phyloP scores from a whole-genome alignment of 2,329 filamentous ascomycete genomes.

The Aspergillus arachidicola region DNA sequence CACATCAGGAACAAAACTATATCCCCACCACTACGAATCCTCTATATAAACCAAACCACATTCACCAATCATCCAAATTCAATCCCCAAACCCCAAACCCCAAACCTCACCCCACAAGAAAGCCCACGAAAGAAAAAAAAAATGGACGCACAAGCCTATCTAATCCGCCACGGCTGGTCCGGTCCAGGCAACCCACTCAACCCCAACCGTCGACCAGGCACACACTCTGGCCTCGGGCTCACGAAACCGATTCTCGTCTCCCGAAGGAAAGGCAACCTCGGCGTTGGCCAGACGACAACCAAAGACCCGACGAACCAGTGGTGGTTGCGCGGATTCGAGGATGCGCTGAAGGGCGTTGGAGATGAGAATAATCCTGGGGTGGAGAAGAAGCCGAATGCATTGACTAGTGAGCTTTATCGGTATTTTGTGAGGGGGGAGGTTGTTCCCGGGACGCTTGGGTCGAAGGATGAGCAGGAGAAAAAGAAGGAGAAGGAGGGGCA shows the following conservation, averaged over 20 bases:
- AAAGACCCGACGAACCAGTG: constrained; percentile 75
- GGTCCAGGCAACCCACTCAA: constrained; percentile 88
- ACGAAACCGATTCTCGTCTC: constrained; percentile 80
- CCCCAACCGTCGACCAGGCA: constrained; percentile 53
- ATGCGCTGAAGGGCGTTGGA: constrained; percentile 77
- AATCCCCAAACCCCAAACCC: no score
- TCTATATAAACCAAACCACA: not conserved
- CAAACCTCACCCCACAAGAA: not conserved
- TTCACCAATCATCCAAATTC: not conserved
- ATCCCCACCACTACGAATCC: not conserved
- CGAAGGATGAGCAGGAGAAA: not conserved
- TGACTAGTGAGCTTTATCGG: constrained; percentile 66
- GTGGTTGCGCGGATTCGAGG: constrained; percentile 96
- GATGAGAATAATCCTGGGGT: constrained; percentile 62
- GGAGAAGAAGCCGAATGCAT: constrained; percentile 49
- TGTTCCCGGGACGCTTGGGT: constrained; percentile 66
- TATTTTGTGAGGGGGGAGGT: constrained; percentile 83
- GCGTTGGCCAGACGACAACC: constrained; percentile 75
- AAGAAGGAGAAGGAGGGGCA: constrained; percentile 9
- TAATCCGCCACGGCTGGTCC: constrained; percentile 86
- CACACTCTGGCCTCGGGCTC: constrained; percentile 71
- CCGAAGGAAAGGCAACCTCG: constrained; percentile 78
- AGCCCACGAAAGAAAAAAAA: not conserved
- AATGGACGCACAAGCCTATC: constrained; percentile 84
- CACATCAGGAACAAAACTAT: not conserved